Evolutionary conservation across 2,329 filamentous ascomycete species (phyloP).

Genomic region (Orbilia ellipsospora): DNA sequence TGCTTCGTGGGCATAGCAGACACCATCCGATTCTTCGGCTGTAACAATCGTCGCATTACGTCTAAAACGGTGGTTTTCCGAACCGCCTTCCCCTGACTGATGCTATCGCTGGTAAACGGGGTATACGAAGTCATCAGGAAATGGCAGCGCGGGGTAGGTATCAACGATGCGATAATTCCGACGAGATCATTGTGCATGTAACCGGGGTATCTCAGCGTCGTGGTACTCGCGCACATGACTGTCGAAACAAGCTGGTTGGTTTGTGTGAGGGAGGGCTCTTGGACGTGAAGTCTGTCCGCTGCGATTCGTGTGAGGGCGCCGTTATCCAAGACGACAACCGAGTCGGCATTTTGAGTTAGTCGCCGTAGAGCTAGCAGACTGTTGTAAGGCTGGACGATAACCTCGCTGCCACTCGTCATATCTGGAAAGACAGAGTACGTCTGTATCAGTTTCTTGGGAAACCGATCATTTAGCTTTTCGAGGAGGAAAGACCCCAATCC

Average conservation of each 20-base stretch:
- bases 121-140: slow-evolving; percentile 99
- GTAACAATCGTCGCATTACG: slow-evolving; percentile 93
- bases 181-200: slow-evolving; percentile 99
- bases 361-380: slow-evolving; percentile 90
- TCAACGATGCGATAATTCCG: slow-evolving; percentile 93
- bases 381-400: slow-evolving; percentile 98
- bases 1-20: slow-evolving; percentile 94
- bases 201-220: slow-evolving; percentile 92
- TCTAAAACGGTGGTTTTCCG: slow-evolving; percentile 98
- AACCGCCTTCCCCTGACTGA: slow-evolving; percentile 96
- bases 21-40: slow-evolving; percentile 99
- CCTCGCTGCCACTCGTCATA: slow-evolving; percentile 84
- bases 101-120: slow-evolving; percentile 93
- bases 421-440: slow-evolving; percentile 99
- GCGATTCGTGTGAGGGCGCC: slow-evolving; percentile 93
- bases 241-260: slow-evolving; percentile 97
- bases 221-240: slow-evolving; percentile 98
- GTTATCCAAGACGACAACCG: slow-evolving; percentile 96
- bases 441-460: slow-evolving; percentile 98
- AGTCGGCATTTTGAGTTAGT: slow-evolving; percentile 95
- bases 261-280: slow-evolving; percentile 95
- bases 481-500: slow-evolving; percentile 95
- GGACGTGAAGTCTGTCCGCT: slow-evolving; percentile 91
- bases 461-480: slow-evolving; percentile 94
- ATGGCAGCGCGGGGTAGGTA: slow-evolving; percentile 95